phyloP scores from a whole-genome alignment of 345 rosid species.

The Euclidium syriacum region DNA sequence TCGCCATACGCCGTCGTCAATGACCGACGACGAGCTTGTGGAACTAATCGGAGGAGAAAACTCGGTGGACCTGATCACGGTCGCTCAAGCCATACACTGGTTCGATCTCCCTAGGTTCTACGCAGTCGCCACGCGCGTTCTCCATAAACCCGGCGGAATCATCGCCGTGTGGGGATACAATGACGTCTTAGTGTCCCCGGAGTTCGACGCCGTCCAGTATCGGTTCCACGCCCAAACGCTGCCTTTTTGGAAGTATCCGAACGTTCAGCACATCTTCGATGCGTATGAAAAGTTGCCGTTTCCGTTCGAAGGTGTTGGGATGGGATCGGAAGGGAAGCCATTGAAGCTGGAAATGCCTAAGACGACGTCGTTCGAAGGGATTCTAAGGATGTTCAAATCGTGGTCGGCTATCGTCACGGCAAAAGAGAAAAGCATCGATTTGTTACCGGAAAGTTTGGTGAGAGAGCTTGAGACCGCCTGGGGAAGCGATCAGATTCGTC shows the following conservation, averaged over 20 bases:
- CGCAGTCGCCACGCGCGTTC: conserved; percentile 37
- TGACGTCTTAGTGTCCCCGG: conserved; percentile 40
- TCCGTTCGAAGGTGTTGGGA: conserved; percentile 52
- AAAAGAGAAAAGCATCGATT: conserved; percentile 54
- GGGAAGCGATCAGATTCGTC: conserved; percentile 48
- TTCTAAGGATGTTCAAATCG: conserved; percentile 43
- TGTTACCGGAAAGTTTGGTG: conserved; percentile 43
- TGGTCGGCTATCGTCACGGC: conserved; percentile 48
- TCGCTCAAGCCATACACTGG: conserved; percentile 68
- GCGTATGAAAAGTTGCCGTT: conserved; percentile 52
- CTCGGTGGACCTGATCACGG: conserved; percentile 40
- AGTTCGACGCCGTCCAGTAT: conserved; percentile 42
- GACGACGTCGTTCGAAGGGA: conserved; percentile 47
- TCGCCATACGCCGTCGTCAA: conserved; percentile 20
- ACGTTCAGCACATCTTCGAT: conserved; percentile 35
- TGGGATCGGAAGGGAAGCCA: conserved; percentile 60
- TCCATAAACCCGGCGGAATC: conserved; percentile 54
- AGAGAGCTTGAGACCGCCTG: conserved; percentile 47
- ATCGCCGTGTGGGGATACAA: conserved; percentile 63
- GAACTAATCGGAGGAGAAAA: conserved; percentile 32
- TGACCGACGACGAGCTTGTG: conserved; percentile 29
- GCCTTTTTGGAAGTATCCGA: conserved; percentile 41
- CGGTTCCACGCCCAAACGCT: conserved; percentile 40
- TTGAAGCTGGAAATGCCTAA: conserved; percentile 45
- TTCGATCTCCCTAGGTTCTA: conserved; percentile 62